Conservation (phyloP, 345 rosid species). For the Salix purpurea region DNA sequence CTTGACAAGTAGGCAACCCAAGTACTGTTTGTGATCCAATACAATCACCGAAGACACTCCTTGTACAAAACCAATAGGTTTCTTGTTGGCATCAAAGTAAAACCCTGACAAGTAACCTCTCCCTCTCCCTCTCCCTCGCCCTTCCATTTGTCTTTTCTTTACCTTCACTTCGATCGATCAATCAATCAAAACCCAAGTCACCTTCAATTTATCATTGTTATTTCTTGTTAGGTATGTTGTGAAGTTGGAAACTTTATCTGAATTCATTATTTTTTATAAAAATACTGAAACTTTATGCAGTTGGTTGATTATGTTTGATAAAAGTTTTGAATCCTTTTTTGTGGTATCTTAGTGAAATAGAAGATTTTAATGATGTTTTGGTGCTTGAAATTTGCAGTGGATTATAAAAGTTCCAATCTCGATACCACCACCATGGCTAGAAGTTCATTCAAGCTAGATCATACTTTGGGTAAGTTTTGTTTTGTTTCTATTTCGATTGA, state of each 20-base stretch:
- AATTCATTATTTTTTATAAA: not conserved
- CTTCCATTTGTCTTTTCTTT: not conserved
- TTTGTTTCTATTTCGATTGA: not conserved
- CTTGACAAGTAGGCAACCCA: not conserved
- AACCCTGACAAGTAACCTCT: slow-evolving; percentile 18
- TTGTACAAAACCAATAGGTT: slow-evolving; percentile 5
- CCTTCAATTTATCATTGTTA: not conserved
- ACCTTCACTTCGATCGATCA: slow-evolving; percentile 1
- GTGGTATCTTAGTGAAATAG: slow-evolving; percentile 9
- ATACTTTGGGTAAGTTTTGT: slow-evolving; percentile 55
- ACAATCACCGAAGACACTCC: not conserved
- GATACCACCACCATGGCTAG: slow-evolving; percentile 47
- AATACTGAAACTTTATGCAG: not conserved
- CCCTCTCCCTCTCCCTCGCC: not conserved
- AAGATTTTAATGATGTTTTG: slow-evolving; percentile 27
- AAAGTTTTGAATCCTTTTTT: not conserved
- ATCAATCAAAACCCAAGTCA: slow-evolving; percentile 9
- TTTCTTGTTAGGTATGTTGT: slow-evolving; percentile 38
- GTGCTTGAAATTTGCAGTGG: slow-evolving; percentile 48
- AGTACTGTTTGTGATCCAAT: not conserved
- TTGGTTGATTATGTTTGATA: not conserved
- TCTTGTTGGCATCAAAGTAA: slow-evolving; percentile 29
- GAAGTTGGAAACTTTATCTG: not conserved
- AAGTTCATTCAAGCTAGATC: slow-evolving; percentile 60
- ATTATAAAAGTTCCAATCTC: not conserved